These are phyloP conservation scores for Begonia masoniana DNA, from an alignment of 306 rosid species.

Conservation along the genomic window DNA sequence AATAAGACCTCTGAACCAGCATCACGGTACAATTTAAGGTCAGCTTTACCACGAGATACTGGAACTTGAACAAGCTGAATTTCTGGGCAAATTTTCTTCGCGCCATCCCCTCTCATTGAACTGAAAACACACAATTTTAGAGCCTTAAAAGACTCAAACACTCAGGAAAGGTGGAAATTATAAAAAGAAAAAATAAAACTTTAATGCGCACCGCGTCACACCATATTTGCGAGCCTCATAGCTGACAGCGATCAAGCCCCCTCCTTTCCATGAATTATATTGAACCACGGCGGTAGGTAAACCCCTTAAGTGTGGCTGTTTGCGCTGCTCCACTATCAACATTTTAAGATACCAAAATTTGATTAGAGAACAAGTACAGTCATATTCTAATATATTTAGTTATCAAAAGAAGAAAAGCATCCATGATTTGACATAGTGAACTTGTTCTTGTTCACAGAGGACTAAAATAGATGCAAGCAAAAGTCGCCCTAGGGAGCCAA, in stretches of 20 bases:
- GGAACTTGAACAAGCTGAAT: conserved; percentile 87
- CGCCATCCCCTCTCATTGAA: conserved; percentile 92
- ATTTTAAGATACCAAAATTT: conserved; percentile 3
- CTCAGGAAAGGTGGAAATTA: neutral
- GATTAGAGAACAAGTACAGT: conserved; percentile 1
- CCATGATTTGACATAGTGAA: neutral
- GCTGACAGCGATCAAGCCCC: conserved; percentile 85
- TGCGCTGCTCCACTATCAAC: conserved; percentile 74
- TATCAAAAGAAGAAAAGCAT: neutral
- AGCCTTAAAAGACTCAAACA: neutral
- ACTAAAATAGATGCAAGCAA: neutral
- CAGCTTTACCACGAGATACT: conserved; percentile 90
- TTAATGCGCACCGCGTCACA: conserved; percentile 54
- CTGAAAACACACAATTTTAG: conserved; percentile 22
- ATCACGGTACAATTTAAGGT: conserved; percentile 57
- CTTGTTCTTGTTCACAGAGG: neutral
- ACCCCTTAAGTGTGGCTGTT: conserved; percentile 65
- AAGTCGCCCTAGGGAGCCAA: neutral
- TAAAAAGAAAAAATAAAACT: neutral
- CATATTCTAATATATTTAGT: neutral
- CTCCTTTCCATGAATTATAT: conserved; percentile 87
- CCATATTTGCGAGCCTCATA: conserved; percentile 85
- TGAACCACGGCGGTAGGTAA: conserved; percentile 84
- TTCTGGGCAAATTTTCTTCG: conserved; percentile 66
- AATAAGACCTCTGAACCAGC: conserved; percentile 74